Evolutionary conservation across 2,329 filamentous ascomycete genomes (phyloP).

Genomic region (Nannizziopsis arthrosporioides): DNA sequence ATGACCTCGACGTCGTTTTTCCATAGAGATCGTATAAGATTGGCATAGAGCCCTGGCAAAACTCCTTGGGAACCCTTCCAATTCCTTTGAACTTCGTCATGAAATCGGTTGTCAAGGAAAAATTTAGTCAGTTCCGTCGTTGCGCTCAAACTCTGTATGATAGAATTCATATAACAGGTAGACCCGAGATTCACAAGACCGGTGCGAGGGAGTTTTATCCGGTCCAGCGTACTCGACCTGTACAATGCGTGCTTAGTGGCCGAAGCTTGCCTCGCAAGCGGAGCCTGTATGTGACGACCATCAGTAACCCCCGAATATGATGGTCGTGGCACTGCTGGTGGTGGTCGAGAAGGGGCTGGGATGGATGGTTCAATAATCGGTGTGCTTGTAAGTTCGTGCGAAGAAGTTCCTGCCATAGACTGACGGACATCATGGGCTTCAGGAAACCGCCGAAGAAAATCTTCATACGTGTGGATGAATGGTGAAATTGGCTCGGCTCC

Average conservation of each 20-base stretch:
- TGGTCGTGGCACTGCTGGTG: conserved; percentile 53
- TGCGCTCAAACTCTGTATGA: conserved; percentile 68
- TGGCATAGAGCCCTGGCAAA: conserved; percentile 51
- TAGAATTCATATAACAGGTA: conserved; percentile 89
- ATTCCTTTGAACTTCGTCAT: conserved; percentile 47
- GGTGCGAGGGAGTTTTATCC: conserved; percentile 48
- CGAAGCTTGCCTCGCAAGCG: conserved; percentile 36
- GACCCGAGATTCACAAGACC: conserved; percentile 71
- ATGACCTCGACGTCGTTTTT: conserved; percentile 46
- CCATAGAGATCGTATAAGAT: conserved; percentile 50
- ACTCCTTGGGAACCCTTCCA: conserved; percentile 56
- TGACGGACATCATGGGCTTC: conserved; percentile 52
- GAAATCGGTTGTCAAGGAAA: conserved; percentile 55
- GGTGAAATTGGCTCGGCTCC: conserved; percentile 37
- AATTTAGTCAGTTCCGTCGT: conserved; percentile 51
- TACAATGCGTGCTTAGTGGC: conserved; percentile 36
- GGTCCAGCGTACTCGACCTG: conserved; percentile 32
- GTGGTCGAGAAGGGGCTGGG: conserved; percentile 52
- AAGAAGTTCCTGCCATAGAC: conserved; percentile 39
- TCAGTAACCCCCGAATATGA: conserved; percentile 76
- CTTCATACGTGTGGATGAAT: conserved; percentile 62
- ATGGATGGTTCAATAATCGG: conserved; percentile 33
- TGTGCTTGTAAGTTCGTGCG: conserved; percentile 23
- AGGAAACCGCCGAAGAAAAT: conserved; percentile 73
- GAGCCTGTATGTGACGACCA: conserved; percentile 37